Evolutionary conservation across 2,329 filamentous ascomycete genomes (phyloP).

Genomic region (Colletotrichum caudatum): DNA sequence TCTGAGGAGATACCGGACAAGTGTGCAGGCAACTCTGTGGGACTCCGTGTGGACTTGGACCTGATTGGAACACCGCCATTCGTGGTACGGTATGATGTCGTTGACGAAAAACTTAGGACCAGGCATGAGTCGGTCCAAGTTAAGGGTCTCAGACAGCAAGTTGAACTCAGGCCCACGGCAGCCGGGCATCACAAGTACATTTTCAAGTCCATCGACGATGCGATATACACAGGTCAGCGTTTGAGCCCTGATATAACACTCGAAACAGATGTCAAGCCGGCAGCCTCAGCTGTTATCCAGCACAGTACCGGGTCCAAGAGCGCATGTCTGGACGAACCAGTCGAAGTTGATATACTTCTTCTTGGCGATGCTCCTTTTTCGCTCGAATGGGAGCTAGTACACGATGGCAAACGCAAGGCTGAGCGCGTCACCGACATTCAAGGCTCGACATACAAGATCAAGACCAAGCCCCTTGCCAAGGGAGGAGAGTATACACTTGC

Average conservation of each 20-base stretch:
- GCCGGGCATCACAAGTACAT: conserved; percentile 90
- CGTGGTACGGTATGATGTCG: conserved; percentile 80
- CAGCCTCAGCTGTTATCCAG: conserved; percentile 82
- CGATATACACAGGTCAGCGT: conserved; percentile 78
- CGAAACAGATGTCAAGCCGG: conserved; percentile 93
- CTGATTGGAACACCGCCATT: conserved; percentile 95
- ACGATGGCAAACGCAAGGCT: conserved; percentile 86
- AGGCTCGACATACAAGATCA: conserved; percentile 74
- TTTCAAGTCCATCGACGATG: conserved; percentile 84
- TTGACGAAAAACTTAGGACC: conserved; percentile 69
- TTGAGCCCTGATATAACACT: conserved; percentile 73
- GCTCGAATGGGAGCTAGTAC: conserved; percentile 91
- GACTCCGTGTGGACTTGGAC: conserved; percentile 88
- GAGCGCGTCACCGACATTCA: conserved; percentile 74
- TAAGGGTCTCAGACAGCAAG: conserved; percentile 81
- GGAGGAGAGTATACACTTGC: conserved; percentile 93
- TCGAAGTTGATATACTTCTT: conserved; percentile 79
- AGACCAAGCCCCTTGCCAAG: conserved; percentile 78
- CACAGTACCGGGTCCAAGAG: conserved; percentile 66
- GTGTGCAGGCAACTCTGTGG: conserved; percentile 93
- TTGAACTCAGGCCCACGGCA: conserved; percentile 83
- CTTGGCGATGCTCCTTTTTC: conserved; percentile 88
- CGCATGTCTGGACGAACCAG: conserved; percentile 85
- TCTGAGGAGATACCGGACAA: conserved; percentile 91
- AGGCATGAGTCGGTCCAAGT: conserved; percentile 55